Evolutionary conservation across 768 basidiomycete species (phyloP).

Genomic region (Pleurotus platypus): DNA sequence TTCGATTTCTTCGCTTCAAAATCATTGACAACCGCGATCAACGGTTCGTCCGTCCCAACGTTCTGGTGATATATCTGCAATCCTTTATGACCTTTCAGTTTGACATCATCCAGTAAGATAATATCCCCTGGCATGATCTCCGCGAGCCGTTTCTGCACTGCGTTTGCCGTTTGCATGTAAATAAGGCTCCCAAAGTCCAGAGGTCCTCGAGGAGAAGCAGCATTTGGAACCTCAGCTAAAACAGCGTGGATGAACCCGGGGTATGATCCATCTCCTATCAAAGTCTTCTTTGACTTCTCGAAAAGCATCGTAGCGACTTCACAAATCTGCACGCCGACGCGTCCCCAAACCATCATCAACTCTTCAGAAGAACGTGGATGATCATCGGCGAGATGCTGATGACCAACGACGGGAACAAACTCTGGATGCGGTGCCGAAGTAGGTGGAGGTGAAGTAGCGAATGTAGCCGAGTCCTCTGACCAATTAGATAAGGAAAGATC

Average conservation of each 20-base stretch:
- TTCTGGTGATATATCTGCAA: conserved; percentile 68
- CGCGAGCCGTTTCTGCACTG: conserved; percentile 69
- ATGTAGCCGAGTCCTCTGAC: conserved; percentile 52
- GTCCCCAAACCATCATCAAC: conserved; percentile 64
- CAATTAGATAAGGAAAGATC: conserved; percentile 55
- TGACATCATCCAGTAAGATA: conserved; percentile 69
- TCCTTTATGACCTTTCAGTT: conserved; percentile 76
- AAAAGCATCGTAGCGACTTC: conserved; percentile 64
- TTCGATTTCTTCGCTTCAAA: conserved; percentile 88
- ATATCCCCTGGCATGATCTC: conserved; percentile 90
- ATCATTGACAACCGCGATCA: conserved; percentile 77
- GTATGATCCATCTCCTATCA: conserved; percentile 85
- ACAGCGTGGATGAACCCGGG: conserved; percentile 72
- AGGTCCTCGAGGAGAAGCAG: conserved; percentile 33
- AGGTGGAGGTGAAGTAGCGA: conserved; percentile 25
- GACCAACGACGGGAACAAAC: background rate
- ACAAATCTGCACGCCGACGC: conserved; percentile 72
- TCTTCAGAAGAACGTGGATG: conserved; percentile 54
- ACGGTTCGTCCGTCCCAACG: conserved; percentile 46
- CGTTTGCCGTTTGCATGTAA: conserved; percentile 62
- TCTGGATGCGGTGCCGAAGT: conserved; percentile 12
- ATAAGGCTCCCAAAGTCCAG: conserved; percentile 68
- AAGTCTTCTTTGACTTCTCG: conserved; percentile 72
- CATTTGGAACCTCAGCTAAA: conserved; percentile 63
- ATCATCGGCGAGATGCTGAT: conserved; percentile 17